A percentile compares a stretch with the other conserved stretches of the same genome.
Conservation (phyloP, 2,329 filamentous ascomycete species). For the Trichoderma breve region DNA sequence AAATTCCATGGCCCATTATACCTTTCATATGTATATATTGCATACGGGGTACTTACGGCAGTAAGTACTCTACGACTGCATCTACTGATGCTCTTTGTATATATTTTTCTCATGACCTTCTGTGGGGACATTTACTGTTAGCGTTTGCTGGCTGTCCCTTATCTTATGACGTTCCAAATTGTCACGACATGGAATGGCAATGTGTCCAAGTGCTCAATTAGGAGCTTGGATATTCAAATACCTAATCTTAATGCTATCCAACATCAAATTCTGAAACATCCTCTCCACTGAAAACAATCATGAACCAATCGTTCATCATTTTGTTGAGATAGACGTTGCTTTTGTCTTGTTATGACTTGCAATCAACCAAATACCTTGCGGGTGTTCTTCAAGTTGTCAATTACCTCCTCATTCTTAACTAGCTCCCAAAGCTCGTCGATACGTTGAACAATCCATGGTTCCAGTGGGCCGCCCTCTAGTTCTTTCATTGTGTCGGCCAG, state of each 20-base stretch:
- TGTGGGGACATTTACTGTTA: not conserved
- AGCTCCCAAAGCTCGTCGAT: slow-evolving; percentile 62
- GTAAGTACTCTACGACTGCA: not conserved
- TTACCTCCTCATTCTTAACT: slow-evolving; percentile 39
- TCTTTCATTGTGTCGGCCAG: slow-evolving; percentile 37
- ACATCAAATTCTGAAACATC: not conserved
- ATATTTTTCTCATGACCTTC: not conserved
- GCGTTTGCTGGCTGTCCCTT: not conserved
- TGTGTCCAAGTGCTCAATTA: not conserved
- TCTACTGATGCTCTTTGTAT: not conserved
- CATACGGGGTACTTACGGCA: not conserved
- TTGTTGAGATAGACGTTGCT: not conserved
- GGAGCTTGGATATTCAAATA: not conserved
- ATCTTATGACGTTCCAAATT: not conserved
- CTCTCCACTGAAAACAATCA: not conserved
- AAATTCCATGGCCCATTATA: not conserved
- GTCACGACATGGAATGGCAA: not conserved
- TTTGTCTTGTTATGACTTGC: not conserved
- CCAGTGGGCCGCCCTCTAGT: slow-evolving; percentile 52
- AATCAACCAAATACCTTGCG: not conserved
- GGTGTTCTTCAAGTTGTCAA: slow-evolving; percentile 13
- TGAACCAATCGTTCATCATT: not conserved
- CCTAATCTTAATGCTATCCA: not conserved
- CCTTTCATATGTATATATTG: not conserved
- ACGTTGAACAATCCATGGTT: slow-evolving; percentile 60